A percentile compares a stretch with the other conserved stretches of the same genome.
Conservation (phyloP, 768 basidiomycete genomes). For the Boletus edulis region DNA sequence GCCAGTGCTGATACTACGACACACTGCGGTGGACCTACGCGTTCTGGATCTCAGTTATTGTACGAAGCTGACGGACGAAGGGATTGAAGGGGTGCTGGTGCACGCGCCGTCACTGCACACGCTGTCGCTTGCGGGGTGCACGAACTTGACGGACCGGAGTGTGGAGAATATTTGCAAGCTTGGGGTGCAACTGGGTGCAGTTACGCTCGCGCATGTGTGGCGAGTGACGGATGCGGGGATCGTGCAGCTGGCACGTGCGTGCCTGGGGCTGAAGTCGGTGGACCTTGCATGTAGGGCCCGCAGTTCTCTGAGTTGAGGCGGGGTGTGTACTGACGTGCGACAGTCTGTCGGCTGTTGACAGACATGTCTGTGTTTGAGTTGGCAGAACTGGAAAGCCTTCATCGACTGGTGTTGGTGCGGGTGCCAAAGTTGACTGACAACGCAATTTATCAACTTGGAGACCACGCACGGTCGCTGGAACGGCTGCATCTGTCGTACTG, state of each 20-base stretch:
- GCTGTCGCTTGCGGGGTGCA: conserved; percentile 76
- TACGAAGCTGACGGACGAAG: conserved; percentile 66
- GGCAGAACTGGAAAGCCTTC: conserved; percentile 63
- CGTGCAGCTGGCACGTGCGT: conserved; percentile 63
- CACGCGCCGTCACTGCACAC: conserved; percentile 78
- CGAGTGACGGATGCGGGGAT: conserved; percentile 80
- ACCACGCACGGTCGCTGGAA: conserved; percentile 67
- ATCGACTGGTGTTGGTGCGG: conserved; percentile 76
- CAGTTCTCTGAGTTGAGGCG: not conserved
- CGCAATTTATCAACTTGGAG: conserved; percentile 73
- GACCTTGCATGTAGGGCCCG: conserved; percentile 78
- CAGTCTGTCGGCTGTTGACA: conserved; percentile 80
- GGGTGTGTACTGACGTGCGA: conserved; percentile 13
- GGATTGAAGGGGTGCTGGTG: conserved; percentile 68
- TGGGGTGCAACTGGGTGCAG: conserved; percentile 71
- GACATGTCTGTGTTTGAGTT: conserved; percentile 85
- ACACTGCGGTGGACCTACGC: conserved; percentile 71
- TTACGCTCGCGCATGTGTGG: conserved; percentile 77
- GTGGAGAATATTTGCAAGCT: conserved; percentile 68
- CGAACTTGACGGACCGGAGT: conserved; percentile 66
- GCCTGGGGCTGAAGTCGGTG: conserved; percentile 72
- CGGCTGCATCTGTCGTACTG: conserved; percentile 88
- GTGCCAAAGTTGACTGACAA: conserved; percentile 84
- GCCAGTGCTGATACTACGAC: conserved; percentile 61
- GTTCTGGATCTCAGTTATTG: conserved; percentile 78